Evolutionary conservation across 164 flowering plant species (phyloP).

Genomic region (Chimonanthus praecox): DNA sequence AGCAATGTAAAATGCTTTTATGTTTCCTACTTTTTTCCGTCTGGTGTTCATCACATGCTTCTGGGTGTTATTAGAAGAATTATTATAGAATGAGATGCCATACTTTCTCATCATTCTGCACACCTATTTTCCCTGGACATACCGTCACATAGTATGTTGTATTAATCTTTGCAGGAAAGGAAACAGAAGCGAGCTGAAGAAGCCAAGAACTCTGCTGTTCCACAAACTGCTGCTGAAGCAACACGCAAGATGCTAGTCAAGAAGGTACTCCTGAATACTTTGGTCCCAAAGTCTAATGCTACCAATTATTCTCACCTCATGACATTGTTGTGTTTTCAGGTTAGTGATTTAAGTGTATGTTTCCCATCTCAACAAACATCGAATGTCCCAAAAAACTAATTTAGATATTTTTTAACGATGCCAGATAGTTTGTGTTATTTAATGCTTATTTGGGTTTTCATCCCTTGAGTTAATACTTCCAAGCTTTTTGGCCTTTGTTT

Average conservation of each 20-base stretch:
- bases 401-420: too few species aligned
- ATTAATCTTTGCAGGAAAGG: slow-evolving; percentile 38
- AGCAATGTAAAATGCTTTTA: too few species aligned
- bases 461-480: background rate
- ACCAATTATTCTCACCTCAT: background rate
- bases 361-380: background rate
- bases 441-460: background rate
- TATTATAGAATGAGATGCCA: too few species aligned
- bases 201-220: slow-evolving; percentile 44
- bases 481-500: background rate
- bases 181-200: slow-evolving; percentile 60
- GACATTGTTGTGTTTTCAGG: background rate
- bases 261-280: slow-evolving; percentile 37
- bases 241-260: slow-evolving; percentile 48
- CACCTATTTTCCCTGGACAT: background rate
- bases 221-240: slow-evolving; percentile 83
- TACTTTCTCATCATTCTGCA: background rate
- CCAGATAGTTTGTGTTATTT: background rate
- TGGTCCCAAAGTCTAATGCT: background rate
- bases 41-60: too few species aligned
- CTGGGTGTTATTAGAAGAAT: too few species aligned
- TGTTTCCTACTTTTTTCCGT: too few species aligned
- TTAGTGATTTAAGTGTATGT: background rate
- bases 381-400: too few species aligned
- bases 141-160: background rate